Evolutionary conservation across 192 early-diverging fungal genomes (phyloP), one percentile per base, ranked within the genome.

Genomic region (Chytriomyces sp.): DNA sequence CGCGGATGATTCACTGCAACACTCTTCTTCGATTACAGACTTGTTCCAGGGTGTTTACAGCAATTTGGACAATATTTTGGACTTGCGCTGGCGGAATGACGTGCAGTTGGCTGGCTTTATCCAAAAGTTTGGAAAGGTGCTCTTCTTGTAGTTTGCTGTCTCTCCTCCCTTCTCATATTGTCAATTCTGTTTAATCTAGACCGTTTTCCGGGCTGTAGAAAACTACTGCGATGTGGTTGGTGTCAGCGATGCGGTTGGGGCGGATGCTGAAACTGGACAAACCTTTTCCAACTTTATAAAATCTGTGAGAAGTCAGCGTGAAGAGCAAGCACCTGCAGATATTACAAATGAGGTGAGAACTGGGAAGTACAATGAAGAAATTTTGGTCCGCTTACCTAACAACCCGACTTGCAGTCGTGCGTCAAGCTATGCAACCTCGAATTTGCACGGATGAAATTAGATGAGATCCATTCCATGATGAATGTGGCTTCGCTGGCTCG

Each of bases 391-490:
- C 81, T 41, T 39, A n/a, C n/a, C n/a, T n/a, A n/a, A n/a, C n/a
- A n/a, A n/a, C n/a, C n/a, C n/a, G n/a, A n/a, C n/a, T 14, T 1
- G 26, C 57, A 85, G 79, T 85, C 79, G 3, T 86, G 85, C 76
- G 85, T 83, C 14, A 86, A 86, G 72, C 76, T 86, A 33, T 83
- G 85, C 61, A 86, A 86, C 56, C 77, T 86, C 36, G 78, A 83
- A 52, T 85, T 76, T 60, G 84, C 85, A 12, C 73, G 78, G 74
- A 58, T 52, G 30, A 86, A 86, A 54, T 73, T 86, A 28, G 74
- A 82, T 34, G 84, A 86, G 54, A 86, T 86, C 79, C 86, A 83
- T 68, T n/a, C 58, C 5, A 69, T 76, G 56, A 84, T 86, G 82
- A 79, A 86, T 55, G 84, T 85, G 2, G 26, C 63, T 4, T 73